A percentile compares a stretch with the other conserved stretches of the same genome.
Conservation (phyloP, 2,329 filamentous ascomycete species). For the Alternaria gaisen region DNA sequence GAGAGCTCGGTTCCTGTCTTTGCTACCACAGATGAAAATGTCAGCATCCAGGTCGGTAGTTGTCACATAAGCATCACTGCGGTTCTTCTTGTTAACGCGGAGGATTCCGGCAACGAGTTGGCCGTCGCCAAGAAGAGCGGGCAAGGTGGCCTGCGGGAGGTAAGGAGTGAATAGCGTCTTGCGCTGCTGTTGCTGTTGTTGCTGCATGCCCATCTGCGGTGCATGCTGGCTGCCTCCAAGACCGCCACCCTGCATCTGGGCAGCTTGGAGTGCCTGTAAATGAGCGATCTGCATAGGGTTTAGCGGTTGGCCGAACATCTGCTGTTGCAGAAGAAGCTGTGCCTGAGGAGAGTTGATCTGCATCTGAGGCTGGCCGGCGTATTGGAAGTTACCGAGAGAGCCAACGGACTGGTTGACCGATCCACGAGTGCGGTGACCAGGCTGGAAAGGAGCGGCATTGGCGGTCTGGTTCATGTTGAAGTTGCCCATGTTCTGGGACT, state of each 20-base stretch:
- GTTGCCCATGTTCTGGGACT: slow-evolving; percentile 64
- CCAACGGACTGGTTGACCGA: slow-evolving; percentile 88
- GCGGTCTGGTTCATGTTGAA: slow-evolving; percentile 76
- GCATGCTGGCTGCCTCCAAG: slow-evolving; percentile 74
- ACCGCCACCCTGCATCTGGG: slow-evolving; percentile 80
- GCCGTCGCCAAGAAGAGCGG: slow-evolving; percentile 87
- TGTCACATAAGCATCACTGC: slow-evolving; percentile 96
- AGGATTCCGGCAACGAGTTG: slow-evolving; percentile 96
- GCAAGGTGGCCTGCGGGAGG: slow-evolving; percentile 90
- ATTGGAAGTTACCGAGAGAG: slow-evolving; percentile 86
- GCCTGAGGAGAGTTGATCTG: slow-evolving; percentile 79
- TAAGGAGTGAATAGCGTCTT: slow-evolving; percentile 99
- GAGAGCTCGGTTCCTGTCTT: slow-evolving; percentile 95
- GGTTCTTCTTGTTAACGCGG: slow-evolving; percentile 99
- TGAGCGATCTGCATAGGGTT: slow-evolving; percentile 89
- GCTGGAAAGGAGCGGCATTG: slow-evolving; percentile 81
- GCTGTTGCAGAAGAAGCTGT: slow-evolving; percentile 83
- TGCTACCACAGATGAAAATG: slow-evolving; percentile 99
- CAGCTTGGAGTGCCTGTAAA: slow-evolving; percentile 89
- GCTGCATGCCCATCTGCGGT: slow-evolving; percentile 65
- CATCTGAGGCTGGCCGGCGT: slow-evolving; percentile 84
- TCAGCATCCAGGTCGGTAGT: slow-evolving; percentile 95
- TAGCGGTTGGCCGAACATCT: slow-evolving; percentile 87
- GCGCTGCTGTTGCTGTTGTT: slow-evolving; percentile 92
- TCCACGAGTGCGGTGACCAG: slow-evolving; percentile 84